A percentile compares a stretch with the other conserved stretches of the same genome.
phyloP scores from a whole-genome alignment of 345 rosid genomes.

The Eucalyptus viminalis region DNA sequence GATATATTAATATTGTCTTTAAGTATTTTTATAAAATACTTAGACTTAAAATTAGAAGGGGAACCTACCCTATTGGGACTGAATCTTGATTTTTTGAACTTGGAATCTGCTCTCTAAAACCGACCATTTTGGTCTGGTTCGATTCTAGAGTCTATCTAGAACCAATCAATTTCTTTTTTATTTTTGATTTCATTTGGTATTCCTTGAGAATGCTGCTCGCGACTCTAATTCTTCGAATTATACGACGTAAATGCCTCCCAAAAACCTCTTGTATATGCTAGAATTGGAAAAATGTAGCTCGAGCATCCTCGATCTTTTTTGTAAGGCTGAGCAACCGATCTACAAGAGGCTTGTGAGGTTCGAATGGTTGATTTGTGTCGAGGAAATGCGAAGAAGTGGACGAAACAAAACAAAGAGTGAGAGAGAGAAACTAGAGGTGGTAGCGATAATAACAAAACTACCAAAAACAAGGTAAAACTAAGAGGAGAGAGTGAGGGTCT shows the following conservation, averaged over 20 bases:
- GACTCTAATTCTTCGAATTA: not conserved
- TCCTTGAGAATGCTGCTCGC: not conserved
- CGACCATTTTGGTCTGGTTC: rapidly evolving
- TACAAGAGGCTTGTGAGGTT: not conserved
- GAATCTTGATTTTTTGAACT: not conserved
- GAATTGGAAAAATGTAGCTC: too few species aligned
- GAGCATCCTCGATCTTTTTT: too few species aligned
- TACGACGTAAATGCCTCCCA: not conserved
- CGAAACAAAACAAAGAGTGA: not conserved
- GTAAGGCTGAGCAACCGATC: not conserved
- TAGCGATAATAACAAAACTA: not conserved
- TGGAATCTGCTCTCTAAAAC: not conserved
- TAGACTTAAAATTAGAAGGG: not conserved
- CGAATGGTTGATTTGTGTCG: not conserved
- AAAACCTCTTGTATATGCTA: not conserved
- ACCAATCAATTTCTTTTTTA: not conserved
- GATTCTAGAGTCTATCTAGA: rapidly evolving
- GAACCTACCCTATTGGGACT: not conserved
- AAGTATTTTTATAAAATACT: too few species aligned
- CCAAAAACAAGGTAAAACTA: not conserved
- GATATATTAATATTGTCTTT: too few species aligned
- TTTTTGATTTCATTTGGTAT: not conserved
- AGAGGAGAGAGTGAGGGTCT: not conserved
- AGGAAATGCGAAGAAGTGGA: not conserved
- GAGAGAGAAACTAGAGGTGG: not conserved